Percentiles rank a stretch among this genome's conserved stretches.
phyloP scores from a whole-genome alignment of 2,329 filamentous ascomycete species.

The Venturia pyrina region DNA sequence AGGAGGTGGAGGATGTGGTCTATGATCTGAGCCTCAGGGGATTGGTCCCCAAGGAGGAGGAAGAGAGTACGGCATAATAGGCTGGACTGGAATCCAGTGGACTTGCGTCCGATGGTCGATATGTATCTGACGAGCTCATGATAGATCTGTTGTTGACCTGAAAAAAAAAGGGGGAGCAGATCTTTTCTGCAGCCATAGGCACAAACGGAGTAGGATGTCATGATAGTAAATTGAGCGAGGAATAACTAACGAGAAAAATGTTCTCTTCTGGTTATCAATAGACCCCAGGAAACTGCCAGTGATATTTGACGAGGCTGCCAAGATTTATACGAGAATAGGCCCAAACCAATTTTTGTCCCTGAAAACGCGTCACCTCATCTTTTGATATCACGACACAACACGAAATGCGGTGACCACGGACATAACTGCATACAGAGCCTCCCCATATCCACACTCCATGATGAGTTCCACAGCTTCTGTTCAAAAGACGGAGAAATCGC shows the following conservation, averaged over 20 bases:
- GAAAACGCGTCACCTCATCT: not conserved
- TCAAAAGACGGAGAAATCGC: not conserved
- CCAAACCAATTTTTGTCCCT: not conserved
- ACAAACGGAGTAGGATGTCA: not conserved
- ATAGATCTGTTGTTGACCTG: not conserved
- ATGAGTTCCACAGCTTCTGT: constrained; percentile 4
- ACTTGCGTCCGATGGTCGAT: not conserved
- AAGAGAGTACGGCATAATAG: not conserved
- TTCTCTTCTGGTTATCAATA: not conserved
- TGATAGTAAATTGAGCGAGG: not conserved
- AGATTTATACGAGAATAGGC: not conserved
- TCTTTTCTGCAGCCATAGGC: not conserved
- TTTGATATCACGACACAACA: not conserved
- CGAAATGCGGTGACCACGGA: not conserved
- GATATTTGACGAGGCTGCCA: not conserved
- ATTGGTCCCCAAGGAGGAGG: constrained; percentile 45
- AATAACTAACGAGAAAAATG: not conserved
- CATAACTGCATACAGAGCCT: not conserved
- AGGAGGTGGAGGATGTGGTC: constrained; percentile 96
- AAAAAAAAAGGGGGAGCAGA: not conserved
- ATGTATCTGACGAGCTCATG: not conserved
- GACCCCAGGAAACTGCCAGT: not conserved
- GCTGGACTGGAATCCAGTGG: no score
- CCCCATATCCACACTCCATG: not conserved
- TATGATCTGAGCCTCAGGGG: constrained; percentile 89